phyloP scores from a whole-genome alignment of 2,329 filamentous ascomycete species.

The Xylariaceae sp. region DNA sequence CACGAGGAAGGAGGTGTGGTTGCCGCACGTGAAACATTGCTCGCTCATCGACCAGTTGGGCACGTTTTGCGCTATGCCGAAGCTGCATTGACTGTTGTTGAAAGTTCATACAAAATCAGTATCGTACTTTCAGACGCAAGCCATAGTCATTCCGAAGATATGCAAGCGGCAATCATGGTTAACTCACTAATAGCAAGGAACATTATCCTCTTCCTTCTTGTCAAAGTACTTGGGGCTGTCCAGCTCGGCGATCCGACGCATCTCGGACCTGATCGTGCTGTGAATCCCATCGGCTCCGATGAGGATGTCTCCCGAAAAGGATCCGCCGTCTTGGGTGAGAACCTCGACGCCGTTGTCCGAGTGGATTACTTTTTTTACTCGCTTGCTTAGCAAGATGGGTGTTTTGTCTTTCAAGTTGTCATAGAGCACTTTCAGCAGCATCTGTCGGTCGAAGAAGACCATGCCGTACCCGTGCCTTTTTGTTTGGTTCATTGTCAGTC shows the following conservation, averaged over 20 bases:
- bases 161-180: too few relatives aligned
- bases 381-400: background rate
- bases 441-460: conserved; percentile 2
- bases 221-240: background rate
- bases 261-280: background rate
- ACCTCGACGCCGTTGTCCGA: background rate
- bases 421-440: background rate
- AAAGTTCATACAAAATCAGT: too few relatives aligned
- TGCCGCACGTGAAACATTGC: background rate
- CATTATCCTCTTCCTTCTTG: background rate
- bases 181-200: background rate
- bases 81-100: conserved; percentile 1
- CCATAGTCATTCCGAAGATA: too few relatives aligned
- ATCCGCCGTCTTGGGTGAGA: background rate
- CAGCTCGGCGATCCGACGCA: background rate
- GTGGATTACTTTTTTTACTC: background rate
- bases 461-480: conserved; percentile 1
- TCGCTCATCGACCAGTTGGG: background rate
- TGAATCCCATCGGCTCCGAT: background rate
- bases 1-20: background rate
- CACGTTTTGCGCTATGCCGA: background rate
- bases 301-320: background rate
- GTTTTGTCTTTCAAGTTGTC: background rate
- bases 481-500: conserved; percentile 19
- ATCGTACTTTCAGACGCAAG: too few relatives aligned